Base-by-base conservation (phyloP, 2,329 filamentous ascomycete species). In the Paraconiothyrium brasiliense region DNA sequence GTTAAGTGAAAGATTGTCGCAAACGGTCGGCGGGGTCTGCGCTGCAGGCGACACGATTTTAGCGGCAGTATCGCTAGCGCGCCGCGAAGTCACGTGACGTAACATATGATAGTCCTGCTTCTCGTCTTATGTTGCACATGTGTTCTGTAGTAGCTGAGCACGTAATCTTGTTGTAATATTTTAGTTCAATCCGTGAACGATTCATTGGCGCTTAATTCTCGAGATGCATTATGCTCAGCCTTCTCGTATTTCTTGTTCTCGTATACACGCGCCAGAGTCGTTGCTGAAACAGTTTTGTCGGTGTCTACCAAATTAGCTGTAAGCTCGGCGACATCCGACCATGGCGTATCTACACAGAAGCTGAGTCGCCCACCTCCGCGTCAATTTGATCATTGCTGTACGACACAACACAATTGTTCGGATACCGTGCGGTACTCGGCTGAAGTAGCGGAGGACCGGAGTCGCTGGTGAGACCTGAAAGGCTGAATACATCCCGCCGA, bases 41-140 rank as follows among this genome's bases (percentile, higher is more conserved):
- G 32, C 14, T 37, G 41, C n/a, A n/a, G n/a, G 32, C 44, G 24
- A 49, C 44, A 49, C 27, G 11, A 44, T n/a, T 43, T 51, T 58
- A 34, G 34, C 37, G 30, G 57, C 13, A 20, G 20, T 20, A 20
- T 20, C 20, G n/a, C 16, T 55, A 44, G 52, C 52, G 52, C 30
- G 37, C 10, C 49, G 30, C 57, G 57, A 20, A 27, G 37, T 4
- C 57, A 59, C 57, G 57, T 59, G 57, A 59, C 20, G 1, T 20
- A 20, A 20, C 20, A 20, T 20, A 20, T 20, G 20, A 20, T 20
- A 20, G 20, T 1, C 20, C 1, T 20, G 20, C 20, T 1, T 1
- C 20, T 20, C 20, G 20, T 20, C 20, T 20, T 20, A 1, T 20
- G 20, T 20, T 20, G 20, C 20, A 20, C 20, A 20, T 20, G 20